Evolutionary conservation across 2,329 filamentous ascomycete genomes (phyloP).

Genomic region (Colletotrichum australisinense): DNA sequence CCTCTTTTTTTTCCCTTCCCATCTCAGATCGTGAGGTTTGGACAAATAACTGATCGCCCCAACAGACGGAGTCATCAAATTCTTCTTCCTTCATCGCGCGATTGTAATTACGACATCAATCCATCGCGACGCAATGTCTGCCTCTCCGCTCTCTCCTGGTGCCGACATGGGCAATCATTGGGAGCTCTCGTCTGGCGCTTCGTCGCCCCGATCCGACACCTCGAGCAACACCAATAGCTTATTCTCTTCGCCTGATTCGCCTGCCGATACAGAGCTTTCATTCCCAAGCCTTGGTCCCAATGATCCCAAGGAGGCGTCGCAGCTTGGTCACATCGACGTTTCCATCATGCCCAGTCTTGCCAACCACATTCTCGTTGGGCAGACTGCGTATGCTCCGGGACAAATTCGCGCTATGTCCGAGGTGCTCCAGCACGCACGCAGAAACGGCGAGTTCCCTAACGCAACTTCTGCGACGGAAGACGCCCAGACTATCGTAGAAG

Average conservation of each 20-base stretch:
- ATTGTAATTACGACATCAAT: background rate
- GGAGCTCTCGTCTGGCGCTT: conserved; percentile 11
- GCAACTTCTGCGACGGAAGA: background rate
- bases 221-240: background rate
- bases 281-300: fast-evolving
- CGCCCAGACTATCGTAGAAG: background rate
- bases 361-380: too few relatives aligned
- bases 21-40: background rate
- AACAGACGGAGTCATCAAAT: background rate
- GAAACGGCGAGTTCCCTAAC: background rate
- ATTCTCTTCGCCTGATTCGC: background rate
- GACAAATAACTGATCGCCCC: background rate
- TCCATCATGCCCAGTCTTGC: too few relatives aligned
- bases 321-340: too few relatives aligned
- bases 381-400: fast-evolving
- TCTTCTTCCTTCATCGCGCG: background rate
- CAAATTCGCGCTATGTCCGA: fast-evolving
- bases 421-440: fast-evolving
- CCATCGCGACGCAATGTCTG: conserved; percentile 1
- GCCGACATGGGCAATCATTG: background rate
- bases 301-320: background rate
- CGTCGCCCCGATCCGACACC: conserved; percentile 3
- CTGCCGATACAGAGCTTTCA: background rate
- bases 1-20: background rate
- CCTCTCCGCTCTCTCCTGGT: background rate